Base-by-base conservation (phyloP, 306 rosid species). In the Abrus precatorius region DNA sequence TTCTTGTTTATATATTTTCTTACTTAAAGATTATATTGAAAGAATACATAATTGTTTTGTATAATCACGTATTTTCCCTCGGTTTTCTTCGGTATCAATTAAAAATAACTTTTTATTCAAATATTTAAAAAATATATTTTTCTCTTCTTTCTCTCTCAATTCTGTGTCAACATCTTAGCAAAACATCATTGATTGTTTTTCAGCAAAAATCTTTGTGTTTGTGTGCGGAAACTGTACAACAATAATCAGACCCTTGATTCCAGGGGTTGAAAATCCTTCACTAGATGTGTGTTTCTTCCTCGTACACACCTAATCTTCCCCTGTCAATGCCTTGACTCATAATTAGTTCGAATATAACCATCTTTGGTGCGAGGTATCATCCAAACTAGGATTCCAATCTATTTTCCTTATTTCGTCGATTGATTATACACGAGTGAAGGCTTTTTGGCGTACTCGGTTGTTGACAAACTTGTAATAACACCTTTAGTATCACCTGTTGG, bases 231-330 rank as follows among this genome's bases (percentile, higher is more conserved):
- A 34, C 28, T 64, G 45, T 62, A 45, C 20, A 20, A 54, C 3
- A 48, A 6, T 6, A 11, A 69, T 69, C 47, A 70, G 45, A 50
- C n/a, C 68, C 78, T 73, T 73, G 68, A 73, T 20, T 40, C 1
- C 6, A 9, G 64, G 62, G 64, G 78, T 14, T 73, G 7, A 40
- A 55, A 55, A 72, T 34, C 1, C 52, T 53, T 38, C 3, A 29
- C 47, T 36, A 34, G 68, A 33, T 34, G 14, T n/a, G 47, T 62
- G 7, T 5, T 36, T 34, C 14, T 63, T 63, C 48, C 69, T 63
- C 47, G 5, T 62, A 13, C 9, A 33, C 2, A n/a, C 5, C 3
- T 14, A 36, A 36, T 38, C 30, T 64, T n/a, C 36, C 2, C 48
- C 27, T 34, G 29, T 63, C 43, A 12, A 43, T 1, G 20, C 40